Base-by-base conservation (phyloP, 179 eudicot species). In the Beta lomatogona region DNA sequence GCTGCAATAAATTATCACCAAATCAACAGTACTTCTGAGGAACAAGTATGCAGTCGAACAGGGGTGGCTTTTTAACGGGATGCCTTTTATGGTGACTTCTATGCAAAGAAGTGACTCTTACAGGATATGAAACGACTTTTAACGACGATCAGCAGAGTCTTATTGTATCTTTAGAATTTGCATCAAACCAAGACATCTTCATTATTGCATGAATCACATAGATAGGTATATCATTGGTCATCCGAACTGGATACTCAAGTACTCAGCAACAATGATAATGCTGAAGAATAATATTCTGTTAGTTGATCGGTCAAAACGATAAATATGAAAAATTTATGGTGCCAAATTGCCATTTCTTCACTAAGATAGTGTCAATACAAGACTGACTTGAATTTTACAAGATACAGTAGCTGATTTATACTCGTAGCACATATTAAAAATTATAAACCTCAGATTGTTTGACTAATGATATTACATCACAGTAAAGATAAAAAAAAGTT, bases 201-300 rank as follows among this genome's bases (percentile, higher is more conserved):
- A 19, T 60, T 16, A 15, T 58, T 2, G 1, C 61, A 58, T 0
- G 61, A 15, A 11, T 6, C 61, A 58, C 21, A 58, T 58, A 58
- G 61, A 58, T 58, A 58, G 61, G 61, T 18, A 58, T n/a, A 58
- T 15, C 5, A 16, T 5, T 18, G 7, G 4, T 18, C 6, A 58
- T 14, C 55, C 55, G 9, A 52, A 52, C 19, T 45, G 31, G 53
- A 57, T 36, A 36, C 41, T 36, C 41, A 36, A 36, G 41, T 72
- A 48, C 52, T 72, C 22, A 16, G 19, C 76, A 73, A 13, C 54
- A 73, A 73, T 58, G 50, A 57, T 58, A 28, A 31, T 36, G 77
- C 77, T 45, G 63, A 76, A 76, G 45, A 21, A 67, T 44, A 76
- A 76, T 53, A 60, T 13, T 58, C 15, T 3, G 57, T 41, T 21